A percentile compares a stretch with the other conserved stretches of the same genome.
phyloP scores from a whole-genome alignment of 805 yeast species.

The Suhomyces pyralidae region DNA sequence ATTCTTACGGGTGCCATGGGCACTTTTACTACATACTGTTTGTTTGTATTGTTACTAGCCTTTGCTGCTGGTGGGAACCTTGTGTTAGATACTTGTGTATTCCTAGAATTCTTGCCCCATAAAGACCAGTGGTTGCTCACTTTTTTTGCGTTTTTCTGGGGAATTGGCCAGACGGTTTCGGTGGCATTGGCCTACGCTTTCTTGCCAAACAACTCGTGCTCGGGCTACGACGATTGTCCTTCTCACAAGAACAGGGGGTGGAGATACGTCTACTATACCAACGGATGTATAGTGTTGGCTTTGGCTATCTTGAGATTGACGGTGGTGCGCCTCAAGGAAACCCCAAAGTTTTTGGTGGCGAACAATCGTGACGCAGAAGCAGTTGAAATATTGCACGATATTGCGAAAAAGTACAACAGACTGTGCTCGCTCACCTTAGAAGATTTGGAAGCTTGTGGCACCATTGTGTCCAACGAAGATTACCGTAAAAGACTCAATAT shows the following conservation, averaged over 20 bases:
- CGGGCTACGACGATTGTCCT: conserved; percentile 40
- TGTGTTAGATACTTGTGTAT: conserved; percentile 52
- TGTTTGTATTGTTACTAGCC: conserved; percentile 44
- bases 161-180: conserved; percentile 55
- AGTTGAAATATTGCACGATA: conserved; percentile 36
- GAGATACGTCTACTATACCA: conserved; percentile 52
- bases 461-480: conserved; percentile 16
- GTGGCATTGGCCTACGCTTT: conserved; percentile 55
- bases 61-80: conserved; percentile 58
- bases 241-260: conserved; percentile 53
- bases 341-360: conserved; percentile 55
- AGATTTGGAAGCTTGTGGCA: conserved; percentile 19
- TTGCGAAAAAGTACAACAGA: conserved; percentile 33
- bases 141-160: conserved; percentile 35
- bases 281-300: conserved; percentile 45
- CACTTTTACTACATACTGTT: conserved; percentile 47
- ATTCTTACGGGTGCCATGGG: conserved; percentile 54
- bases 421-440: conserved; percentile 21
- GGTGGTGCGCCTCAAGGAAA: conserved; percentile 44
- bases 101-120: conserved; percentile 51
- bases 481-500: conserved; percentile 12
- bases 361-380: conserved; percentile 53
- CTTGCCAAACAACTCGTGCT: conserved; percentile 48
- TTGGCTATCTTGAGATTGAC: conserved; percentile 33
- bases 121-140: conserved; percentile 51